A percentile compares a stretch with the other conserved stretches of the same genome.
Evolutionary conservation across 2,329 filamentous ascomycete species (phyloP).

Genomic region (Septoria linicola): DNA sequence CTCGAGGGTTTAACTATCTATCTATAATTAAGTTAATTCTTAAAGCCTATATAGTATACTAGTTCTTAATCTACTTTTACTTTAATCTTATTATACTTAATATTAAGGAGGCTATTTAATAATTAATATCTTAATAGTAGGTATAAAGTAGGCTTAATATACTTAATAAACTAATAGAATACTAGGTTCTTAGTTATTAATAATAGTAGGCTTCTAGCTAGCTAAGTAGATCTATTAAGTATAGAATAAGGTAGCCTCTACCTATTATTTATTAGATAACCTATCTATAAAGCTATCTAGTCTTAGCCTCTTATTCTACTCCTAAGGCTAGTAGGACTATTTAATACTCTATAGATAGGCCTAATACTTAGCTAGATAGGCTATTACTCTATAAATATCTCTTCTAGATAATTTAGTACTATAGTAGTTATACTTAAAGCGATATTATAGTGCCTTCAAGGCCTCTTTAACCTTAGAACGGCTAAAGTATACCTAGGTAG

Average conservation of each 20-base stretch:
- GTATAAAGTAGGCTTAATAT: neutral
- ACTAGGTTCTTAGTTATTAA: neutral
- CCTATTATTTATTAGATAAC: neutral
- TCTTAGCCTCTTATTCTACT: neutral
- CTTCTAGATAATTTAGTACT: neutral
- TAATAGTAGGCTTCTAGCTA: constrained; percentile 1
- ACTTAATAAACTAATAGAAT: constrained; percentile 1
- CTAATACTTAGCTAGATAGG: neutral
- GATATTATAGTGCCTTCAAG: neutral
- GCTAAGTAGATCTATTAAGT: neutral
- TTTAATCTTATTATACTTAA: neutral
- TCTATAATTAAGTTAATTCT: neutral
- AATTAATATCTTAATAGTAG: neutral
- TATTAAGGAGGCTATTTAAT: neutral
- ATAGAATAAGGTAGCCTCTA: neutral
- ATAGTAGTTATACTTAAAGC: constrained; percentile 1
- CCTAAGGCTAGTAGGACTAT: neutral
- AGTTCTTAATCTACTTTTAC: constrained; percentile 2
- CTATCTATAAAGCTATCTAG: constrained; percentile 1
- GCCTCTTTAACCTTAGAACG: neutral
- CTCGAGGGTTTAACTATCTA: constrained; percentile 1
- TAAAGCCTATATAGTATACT: neutral
- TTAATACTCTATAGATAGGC: neutral
- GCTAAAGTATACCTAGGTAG: neutral
- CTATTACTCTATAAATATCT: neutral